Evolutionary conservation across 208 protist genomes (phyloP).

Genomic region (Crithidia bombi): DNA sequence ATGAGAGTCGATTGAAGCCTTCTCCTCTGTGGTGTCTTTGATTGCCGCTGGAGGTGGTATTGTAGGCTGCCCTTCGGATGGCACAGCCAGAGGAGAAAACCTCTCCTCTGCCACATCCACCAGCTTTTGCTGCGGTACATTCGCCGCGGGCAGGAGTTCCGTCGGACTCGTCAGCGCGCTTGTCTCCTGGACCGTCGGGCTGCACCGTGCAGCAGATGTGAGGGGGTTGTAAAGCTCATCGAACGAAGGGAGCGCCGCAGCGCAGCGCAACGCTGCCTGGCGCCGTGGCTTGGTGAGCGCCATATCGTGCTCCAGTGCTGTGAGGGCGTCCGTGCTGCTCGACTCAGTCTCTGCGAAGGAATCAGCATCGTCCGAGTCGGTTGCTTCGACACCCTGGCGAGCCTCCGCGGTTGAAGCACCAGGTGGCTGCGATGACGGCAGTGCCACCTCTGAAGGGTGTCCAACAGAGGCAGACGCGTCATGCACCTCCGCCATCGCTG

Average conservation of each 20-base stretch:
- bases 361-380: constrained; percentile 5
- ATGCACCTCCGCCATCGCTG: background rate
- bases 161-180: background rate
- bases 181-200: background rate
- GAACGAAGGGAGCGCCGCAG: constrained; percentile 31
- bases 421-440: background rate
- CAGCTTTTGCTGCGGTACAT: too few species aligned
- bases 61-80: too few species aligned
- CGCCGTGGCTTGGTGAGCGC: constrained; percentile 37
- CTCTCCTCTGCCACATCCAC: too few species aligned
- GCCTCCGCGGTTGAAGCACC: too few species aligned
- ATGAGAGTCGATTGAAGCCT: too few species aligned
- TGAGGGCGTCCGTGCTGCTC: constrained; percentile 44
- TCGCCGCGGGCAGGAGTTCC: too few species aligned
- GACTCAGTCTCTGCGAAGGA: constrained; percentile 13
- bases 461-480: background rate
- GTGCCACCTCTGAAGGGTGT: background rate
- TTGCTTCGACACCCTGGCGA: too few species aligned
- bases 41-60: too few species aligned
- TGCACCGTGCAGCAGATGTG: background rate
- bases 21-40: too few species aligned
- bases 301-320: constrained; percentile 56
- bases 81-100: too few species aligned
- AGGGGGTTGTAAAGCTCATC: constrained; percentile 52
- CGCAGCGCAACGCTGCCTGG: constrained; percentile 29